phyloP scores from a whole-genome alignment of 768 basidiomycete species.

The Guyanaporus albipodus region DNA sequence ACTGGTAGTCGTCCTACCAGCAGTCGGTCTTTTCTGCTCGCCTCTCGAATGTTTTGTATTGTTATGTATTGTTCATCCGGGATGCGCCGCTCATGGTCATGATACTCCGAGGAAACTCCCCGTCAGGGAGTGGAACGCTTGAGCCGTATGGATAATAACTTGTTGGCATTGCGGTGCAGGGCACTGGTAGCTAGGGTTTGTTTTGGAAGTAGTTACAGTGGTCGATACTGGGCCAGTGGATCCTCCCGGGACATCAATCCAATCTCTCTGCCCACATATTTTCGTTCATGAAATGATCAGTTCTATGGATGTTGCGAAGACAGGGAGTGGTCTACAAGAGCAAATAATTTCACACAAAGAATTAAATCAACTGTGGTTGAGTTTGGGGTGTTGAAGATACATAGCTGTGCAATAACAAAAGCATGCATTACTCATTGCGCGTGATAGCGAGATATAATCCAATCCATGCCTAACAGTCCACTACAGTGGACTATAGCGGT shows the following conservation, averaged over 20 bases:
- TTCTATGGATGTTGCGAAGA: neutral
- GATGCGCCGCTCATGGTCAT: slow-evolving; percentile 30
- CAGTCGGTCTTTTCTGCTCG: neutral
- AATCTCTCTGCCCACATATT: neutral
- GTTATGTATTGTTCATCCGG: slow-evolving; percentile 21
- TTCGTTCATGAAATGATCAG: neutral
- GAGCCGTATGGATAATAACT: slow-evolving; percentile 19
- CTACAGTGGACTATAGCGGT: slow-evolving; percentile 9
- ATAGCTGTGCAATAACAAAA: slow-evolving; percentile 20
- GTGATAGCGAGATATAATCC: slow-evolving; percentile 16
- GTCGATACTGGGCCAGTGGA: slow-evolving; percentile 14
- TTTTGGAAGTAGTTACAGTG: slow-evolving; percentile 13
- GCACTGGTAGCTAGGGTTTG: slow-evolving; percentile 11
- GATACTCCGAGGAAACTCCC: slow-evolving; percentile 52
- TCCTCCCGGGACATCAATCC: slow-evolving; percentile 8
- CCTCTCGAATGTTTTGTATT: slow-evolving; percentile 31
- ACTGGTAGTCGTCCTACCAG: slow-evolving; percentile 49
- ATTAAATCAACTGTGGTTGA: neutral
- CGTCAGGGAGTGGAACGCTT: slow-evolving; percentile 39
- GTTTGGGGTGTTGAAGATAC: slow-evolving; percentile 23
- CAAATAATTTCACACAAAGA: slow-evolving; percentile 2
- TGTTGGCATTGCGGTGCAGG: slow-evolving; percentile 15
- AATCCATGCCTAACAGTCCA: slow-evolving; percentile 27
- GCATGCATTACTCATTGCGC: slow-evolving; percentile 9
- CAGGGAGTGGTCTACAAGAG: neutral